Evolutionary conservation across 164 flowering plant species (phyloP), one percentile per base, ranked within the genome.

Genomic region (Protea cynaroides): DNA sequence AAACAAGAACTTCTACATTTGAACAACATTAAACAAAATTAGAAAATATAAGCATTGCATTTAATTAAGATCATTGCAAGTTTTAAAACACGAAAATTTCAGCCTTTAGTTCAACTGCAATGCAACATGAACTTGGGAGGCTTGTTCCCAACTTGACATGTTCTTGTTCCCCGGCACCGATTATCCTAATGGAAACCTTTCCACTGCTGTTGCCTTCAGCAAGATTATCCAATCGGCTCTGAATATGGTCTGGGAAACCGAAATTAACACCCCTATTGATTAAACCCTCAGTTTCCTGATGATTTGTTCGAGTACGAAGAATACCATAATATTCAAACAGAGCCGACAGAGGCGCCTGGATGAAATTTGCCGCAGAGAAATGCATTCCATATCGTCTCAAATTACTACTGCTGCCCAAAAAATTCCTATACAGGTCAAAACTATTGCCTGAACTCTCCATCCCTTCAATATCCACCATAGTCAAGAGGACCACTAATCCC

Each of bases 121-220:
- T 19, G 4, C 2, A 1, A n/a, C n/a, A n/a, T n/a, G n/a, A n/a
- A n/a, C n/a, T n/a, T 5, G 74, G 67, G 36, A 66, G 5, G 25
- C 22, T 15, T 23, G 68, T 2, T 19, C 62, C 76, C 22, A 62
- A 73, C 72, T 82, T 76, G 3, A 77, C 78, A 55, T 76, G 79
- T 13, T 91, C 97, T 7, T 81, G 89, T 51, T 91, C 97, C 15
- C 74, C 84, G 0, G 82, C 80, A 37, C 94, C 90, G 44, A 95
- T 87, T 29, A 95, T 95, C 81, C 97, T 78, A 65, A 95, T 95
- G 0, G 97, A 80, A 29, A 95, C 97, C 79, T 95, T 97, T 17
- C 89, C 96, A 14, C 76, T 82, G 21, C 68, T 72, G 52, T 55
- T 49, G 14, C 47, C 63, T 11, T 61, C 67, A 0, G 69, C 46